These are phyloP conservation scores for Phaeophleospora eucalypticola DNA, from an alignment of 2,329 filamentous ascomycete species.

Conservation along the genomic window DNA sequence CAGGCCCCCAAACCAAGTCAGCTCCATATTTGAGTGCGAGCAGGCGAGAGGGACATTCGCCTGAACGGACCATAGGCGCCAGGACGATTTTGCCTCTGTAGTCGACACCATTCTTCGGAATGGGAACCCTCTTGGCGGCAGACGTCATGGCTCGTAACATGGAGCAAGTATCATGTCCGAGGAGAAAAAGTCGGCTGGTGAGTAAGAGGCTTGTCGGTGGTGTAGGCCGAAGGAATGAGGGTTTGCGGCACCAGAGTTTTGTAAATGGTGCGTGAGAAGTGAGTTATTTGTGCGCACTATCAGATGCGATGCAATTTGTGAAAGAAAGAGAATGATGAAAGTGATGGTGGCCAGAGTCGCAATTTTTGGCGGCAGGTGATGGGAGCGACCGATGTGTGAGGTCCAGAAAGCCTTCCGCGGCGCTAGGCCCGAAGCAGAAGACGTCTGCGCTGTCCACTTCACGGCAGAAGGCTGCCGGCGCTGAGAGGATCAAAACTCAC, in stretches of 20 bases:
- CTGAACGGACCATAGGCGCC: slow-evolving; percentile 86
- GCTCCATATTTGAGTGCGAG: slow-evolving; percentile 91
- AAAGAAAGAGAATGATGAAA: too few relatives aligned
- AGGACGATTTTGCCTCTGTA: slow-evolving; percentile 92
- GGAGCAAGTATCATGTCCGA: slow-evolving; percentile 24
- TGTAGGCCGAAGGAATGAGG: slow-evolving; percentile 4
- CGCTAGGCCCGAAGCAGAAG: too few relatives aligned
- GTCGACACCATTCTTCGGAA: slow-evolving; percentile 83
- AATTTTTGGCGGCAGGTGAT: too few relatives aligned
- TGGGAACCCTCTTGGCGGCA: slow-evolving; percentile 62
- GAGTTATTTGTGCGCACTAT: too few relatives aligned
- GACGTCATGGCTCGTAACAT: slow-evolving; percentile 31
- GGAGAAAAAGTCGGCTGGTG: neutral
- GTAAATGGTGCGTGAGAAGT: too few relatives aligned
- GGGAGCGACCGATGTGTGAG: too few relatives aligned
- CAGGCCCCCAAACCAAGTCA: slow-evolving; percentile 95
- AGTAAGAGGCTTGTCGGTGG: neutral
- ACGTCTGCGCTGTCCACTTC: too few relatives aligned
- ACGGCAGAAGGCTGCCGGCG: too few relatives aligned
- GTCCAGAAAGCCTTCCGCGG: too few relatives aligned
- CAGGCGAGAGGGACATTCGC: slow-evolving; percentile 85
- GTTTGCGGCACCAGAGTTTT: too few relatives aligned
- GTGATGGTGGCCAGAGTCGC: too few relatives aligned
- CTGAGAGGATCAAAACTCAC: slow-evolving; percentile 1
- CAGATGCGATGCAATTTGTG: too few relatives aligned